phyloP scores from a whole-genome alignment of 371 early-diverging fungal species.

The Syncephalastrum racemosum region DNA sequence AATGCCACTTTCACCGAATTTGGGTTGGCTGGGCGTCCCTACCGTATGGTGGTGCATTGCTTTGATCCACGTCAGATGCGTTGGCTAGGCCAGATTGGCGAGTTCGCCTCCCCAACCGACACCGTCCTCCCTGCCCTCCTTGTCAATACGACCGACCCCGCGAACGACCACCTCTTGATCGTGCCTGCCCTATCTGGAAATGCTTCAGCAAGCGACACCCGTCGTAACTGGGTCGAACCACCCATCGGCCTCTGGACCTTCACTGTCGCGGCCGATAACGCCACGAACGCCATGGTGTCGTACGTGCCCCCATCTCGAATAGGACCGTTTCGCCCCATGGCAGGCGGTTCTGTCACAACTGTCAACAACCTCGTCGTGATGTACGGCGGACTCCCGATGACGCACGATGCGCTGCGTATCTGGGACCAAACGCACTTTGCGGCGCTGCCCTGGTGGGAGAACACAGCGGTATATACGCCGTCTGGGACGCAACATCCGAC shows the following conservation, averaged over 20 bases:
- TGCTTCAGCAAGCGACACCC: too few relatives aligned
- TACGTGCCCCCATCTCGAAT: conserved; percentile 3
- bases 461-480: too few relatives aligned
- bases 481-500: too few relatives aligned
- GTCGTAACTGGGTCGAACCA: too few relatives aligned
- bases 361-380: conserved; percentile 12
- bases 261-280: neutral
- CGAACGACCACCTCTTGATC: too few relatives aligned
- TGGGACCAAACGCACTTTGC: conserved; percentile 6
- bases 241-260: too few relatives aligned
- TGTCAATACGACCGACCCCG: neutral
- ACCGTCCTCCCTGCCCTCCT: conserved; percentile 3
- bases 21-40: neutral
- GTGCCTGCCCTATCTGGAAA: too few relatives aligned
- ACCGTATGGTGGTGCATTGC: conserved; percentile 12
- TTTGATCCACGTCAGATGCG: conserved; percentile 13
- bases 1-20: neutral
- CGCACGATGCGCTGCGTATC: conserved; percentile 11
- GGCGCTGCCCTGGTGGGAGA: neutral
- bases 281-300: conserved; percentile 1
- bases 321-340: conserved; percentile 8
- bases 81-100: conserved; percentile 10
- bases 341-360: conserved; percentile 12
- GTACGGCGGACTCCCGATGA: conserved; percentile 17
- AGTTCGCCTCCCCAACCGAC: conserved; percentile 7